These are phyloP conservation scores for Odontarrhena argentea DNA, from an alignment of 345 rosid species.

Conservation along the genomic window DNA sequence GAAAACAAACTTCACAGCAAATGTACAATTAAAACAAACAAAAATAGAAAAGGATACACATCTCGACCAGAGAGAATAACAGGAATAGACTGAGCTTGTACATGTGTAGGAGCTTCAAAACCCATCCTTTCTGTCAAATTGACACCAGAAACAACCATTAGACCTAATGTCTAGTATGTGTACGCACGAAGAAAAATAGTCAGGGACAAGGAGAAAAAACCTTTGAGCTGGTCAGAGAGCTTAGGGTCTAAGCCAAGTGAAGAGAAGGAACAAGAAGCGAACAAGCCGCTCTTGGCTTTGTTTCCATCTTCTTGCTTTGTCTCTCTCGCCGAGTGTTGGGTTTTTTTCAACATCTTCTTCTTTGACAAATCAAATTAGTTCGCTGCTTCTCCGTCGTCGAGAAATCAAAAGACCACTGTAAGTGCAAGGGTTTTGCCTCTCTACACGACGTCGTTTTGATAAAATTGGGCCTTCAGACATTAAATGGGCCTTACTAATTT, in stretches of 20 bases:
- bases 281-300: conserved; percentile 36
- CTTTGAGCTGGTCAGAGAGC: conserved; percentile 62
- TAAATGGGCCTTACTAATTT: not conserved
- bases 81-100: conserved; percentile 95
- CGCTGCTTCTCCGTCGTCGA: conserved; percentile 8
- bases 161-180: not conserved
- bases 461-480: not conserved
- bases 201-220: conserved; percentile 36
- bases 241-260: conserved; percentile 65
- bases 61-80: conserved; percentile 89
- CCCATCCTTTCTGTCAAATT: conserved; percentile 71
- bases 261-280: conserved; percentile 72
- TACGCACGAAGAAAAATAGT: not conserved
- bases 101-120: conserved; percentile 75
- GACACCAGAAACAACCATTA: not conserved
- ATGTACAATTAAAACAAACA: not conserved
- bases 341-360: conserved; percentile 31
- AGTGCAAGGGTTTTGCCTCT: conserved; percentile 31
- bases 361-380: conserved; percentile 4
- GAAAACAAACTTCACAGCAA: conserved; percentile 17
- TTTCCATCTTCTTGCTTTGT: conserved; percentile 37
- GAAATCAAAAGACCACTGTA: conserved; percentile 18
- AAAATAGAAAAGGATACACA: conserved; percentile 60
- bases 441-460: not conserved
- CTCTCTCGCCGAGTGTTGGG: conserved; percentile 20